phyloP scores from a whole-genome alignment of 2,329 filamentous ascomycete species.

The Monilinia vaccinii-corymbosi region DNA sequence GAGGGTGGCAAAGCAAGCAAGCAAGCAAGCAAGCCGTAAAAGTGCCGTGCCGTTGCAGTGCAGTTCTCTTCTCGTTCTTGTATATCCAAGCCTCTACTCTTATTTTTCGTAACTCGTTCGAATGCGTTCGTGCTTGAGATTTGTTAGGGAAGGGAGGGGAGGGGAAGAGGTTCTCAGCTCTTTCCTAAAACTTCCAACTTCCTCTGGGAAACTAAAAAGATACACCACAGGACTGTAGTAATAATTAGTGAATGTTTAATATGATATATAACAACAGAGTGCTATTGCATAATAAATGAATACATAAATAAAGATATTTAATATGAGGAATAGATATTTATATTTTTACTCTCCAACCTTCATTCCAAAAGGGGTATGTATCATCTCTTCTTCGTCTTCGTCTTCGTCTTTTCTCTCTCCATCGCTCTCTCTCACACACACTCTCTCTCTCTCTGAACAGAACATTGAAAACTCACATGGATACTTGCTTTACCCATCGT shows the following conservation, averaged over 20 bases:
- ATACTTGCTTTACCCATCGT: conserved; percentile 18
- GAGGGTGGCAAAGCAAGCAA: neutral
- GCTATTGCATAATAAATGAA: neutral
- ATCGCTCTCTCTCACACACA: too few relatives aligned
- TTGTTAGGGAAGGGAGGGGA: neutral
- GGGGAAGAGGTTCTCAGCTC: neutral
- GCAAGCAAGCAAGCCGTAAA: too few relatives aligned
- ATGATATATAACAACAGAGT: too few relatives aligned
- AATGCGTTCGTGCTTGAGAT: conserved; percentile 7
- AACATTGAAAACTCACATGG: conserved; percentile 12
- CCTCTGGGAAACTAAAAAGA: neutral
- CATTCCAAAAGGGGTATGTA: neutral
- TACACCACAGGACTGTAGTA: too few relatives aligned
- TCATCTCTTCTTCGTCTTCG: too few relatives aligned
- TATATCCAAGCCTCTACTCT: conserved; percentile 1
- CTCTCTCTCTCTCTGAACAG: neutral
- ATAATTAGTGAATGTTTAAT: conserved; percentile 1
- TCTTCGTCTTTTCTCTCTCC: too few relatives aligned
- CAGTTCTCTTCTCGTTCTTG: neutral
- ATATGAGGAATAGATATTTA: too few relatives aligned
- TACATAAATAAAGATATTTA: too few relatives aligned
- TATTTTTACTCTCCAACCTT: neutral
- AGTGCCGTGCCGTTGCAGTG: neutral
- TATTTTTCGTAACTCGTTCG: conserved; percentile 3
- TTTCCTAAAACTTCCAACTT: neutral